Conservation (phyloP, 139 green algal species). For the Ettlia oleoabundans region DNA sequence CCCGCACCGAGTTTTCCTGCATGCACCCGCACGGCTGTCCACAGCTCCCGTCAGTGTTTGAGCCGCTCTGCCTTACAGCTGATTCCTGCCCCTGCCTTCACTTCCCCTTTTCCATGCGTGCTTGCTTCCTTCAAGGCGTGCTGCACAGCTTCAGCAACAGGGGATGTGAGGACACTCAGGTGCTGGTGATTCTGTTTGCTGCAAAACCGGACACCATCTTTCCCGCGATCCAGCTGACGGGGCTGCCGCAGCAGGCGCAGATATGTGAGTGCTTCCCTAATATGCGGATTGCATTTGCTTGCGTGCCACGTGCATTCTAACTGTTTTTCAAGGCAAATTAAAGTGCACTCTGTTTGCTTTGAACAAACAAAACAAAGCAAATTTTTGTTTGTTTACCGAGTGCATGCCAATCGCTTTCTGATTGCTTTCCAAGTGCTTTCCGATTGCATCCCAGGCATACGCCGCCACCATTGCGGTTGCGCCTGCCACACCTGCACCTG, state of each 20-base stretch:
- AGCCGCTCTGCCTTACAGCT: not conserved
- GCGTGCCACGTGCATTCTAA: not conserved
- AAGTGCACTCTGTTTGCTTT: no score
- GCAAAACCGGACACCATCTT: not conserved
- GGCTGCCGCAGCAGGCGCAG: constrained; percentile 16
- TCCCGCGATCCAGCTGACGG: not conserved
- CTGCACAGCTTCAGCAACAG: constrained; percentile 12
- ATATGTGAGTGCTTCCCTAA: constrained; percentile 1
- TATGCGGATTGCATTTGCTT: not conserved
- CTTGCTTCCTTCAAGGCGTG: not conserved
- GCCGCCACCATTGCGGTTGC: no score
- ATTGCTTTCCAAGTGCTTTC: no score
- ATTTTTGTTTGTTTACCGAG: no score
- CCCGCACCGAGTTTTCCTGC: not conserved
- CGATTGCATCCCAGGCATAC: no score
- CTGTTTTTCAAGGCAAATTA: not conserved
- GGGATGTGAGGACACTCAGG: not conserved
- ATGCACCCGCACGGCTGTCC: not conserved
- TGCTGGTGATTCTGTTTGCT: not conserved
- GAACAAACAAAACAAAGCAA: no score
- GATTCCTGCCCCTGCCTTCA: not conserved
- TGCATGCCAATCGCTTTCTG: no score
- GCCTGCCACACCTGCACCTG: no score
- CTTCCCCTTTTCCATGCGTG: not conserved
- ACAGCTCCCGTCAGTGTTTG: not conserved